Percentiles rank a stretch among this genome's conserved stretches.
Evolutionary conservation across 2,329 filamentous ascomycete genomes (phyloP).

Genomic region (Penicillium fuscoglaucum): DNA sequence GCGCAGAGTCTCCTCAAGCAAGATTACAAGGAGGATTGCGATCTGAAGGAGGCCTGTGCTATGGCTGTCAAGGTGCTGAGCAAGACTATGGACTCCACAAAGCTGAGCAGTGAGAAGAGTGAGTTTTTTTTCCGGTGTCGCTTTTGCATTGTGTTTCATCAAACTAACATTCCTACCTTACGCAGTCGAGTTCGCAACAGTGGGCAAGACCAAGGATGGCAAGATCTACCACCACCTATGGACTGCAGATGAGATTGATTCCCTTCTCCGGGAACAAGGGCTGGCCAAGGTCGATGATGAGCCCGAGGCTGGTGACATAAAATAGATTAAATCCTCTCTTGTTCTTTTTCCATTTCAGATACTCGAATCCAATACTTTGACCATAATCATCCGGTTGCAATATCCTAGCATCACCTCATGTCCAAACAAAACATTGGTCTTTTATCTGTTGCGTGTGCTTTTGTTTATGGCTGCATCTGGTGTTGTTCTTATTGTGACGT

Average conservation of each 20-base stretch:
- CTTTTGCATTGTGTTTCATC: background rate
- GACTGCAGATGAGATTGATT: conserved; percentile 94
- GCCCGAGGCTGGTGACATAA: conserved; percentile 57
- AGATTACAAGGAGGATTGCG: conserved; percentile 98
- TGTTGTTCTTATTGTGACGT: conserved; percentile 35
- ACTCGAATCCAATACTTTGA: conserved; percentile 33
- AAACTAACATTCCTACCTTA: conserved; percentile 21
- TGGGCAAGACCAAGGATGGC: conserved; percentile 90
- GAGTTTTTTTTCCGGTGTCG: conserved; percentile 43
- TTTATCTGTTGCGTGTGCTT: background rate
- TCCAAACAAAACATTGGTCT: background rate
- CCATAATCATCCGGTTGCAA: conserved; percentile 17
- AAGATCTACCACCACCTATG: conserved; percentile 98
- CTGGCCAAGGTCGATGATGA: conserved; percentile 79
- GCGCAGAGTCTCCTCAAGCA: conserved; percentile 97
- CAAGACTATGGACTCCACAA: conserved; percentile 99
- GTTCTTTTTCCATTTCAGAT: conserved; percentile 25
- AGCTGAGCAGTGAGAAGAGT: conserved; percentile 99
- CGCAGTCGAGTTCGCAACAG: conserved; percentile 94
- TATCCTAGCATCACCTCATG: conserved; percentile 12
- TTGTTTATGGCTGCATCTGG: conserved; percentile 27
- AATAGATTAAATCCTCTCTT: conserved; percentile 34
- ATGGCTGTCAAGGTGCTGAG: conserved; percentile 98
- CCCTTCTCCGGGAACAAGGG: conserved; percentile 90
- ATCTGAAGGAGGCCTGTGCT: conserved; percentile 91